Conservation (phyloP, 345 rosid species). For the Alliaria petiolata region DNA sequence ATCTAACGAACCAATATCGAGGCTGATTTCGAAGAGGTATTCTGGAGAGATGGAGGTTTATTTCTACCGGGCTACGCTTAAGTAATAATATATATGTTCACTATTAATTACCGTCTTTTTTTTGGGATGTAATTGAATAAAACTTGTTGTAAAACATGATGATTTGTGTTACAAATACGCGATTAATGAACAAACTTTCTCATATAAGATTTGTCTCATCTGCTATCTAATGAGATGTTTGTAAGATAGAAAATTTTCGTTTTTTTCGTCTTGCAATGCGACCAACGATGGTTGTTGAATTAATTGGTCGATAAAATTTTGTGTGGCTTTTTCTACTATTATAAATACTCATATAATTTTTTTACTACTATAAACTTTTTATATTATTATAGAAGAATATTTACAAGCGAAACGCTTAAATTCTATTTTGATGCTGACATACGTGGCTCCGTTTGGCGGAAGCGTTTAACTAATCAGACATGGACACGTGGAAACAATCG, state of each 20-base stretch:
- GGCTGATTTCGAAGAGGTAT: background rate
- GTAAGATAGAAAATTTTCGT: too few species aligned
- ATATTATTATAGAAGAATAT: too few species aligned
- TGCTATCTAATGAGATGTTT: too few species aligned
- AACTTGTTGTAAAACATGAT: background rate
- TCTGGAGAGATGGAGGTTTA: conserved; percentile 23
- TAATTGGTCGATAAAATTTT: too few species aligned
- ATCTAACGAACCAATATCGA: background rate
- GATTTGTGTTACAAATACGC: background rate
- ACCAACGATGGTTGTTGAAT: too few species aligned
- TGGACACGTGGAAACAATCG: background rate
- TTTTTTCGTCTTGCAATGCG: too few species aligned
- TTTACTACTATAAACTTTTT: too few species aligned
- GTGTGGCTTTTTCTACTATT: too few species aligned
- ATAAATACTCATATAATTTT: too few species aligned
- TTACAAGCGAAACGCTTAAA: too few species aligned
- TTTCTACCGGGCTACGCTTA: background rate
- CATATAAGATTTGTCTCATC: background rate
- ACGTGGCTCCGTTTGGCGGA: background rate
- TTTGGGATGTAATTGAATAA: background rate
- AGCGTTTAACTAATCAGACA: background rate
- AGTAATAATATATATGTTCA: background rate
- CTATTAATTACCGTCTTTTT: background rate
- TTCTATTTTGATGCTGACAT: conserved; percentile 6
- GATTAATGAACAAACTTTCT: background rate